These are phyloP conservation scores for Penicillium digitatum DNA, from an alignment of 2,329 filamentous ascomycete species.

Conservation along the genomic window DNA sequence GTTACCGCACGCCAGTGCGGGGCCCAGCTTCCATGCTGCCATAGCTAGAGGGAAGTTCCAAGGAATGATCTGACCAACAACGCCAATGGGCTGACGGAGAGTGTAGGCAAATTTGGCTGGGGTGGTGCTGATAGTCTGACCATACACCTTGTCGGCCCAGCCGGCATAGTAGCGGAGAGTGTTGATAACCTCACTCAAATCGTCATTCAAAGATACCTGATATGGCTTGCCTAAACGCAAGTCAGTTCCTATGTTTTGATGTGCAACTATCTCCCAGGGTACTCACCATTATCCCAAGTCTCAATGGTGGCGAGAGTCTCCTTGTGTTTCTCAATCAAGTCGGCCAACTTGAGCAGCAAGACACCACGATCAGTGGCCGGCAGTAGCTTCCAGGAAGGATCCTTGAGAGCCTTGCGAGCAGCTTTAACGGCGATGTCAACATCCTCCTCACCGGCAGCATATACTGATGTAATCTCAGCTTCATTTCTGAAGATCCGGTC, in stretches of 20 bases:
- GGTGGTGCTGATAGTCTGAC: constrained; percentile 64
- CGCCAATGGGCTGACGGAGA: constrained; percentile 70
- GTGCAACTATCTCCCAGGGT: neutral
- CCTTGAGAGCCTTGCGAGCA: constrained; percentile 34
- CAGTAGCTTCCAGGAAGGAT: constrained; percentile 35
- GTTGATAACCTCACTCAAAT: constrained; percentile 64
- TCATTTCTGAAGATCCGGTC: constrained; percentile 51
- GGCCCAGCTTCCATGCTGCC: constrained; percentile 27
- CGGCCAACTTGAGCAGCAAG: constrained; percentile 66
- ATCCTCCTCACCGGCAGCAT: constrained; percentile 50
- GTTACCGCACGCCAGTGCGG: constrained; percentile 25
- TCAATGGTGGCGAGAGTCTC: constrained; percentile 64
- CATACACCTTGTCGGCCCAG: constrained; percentile 87
- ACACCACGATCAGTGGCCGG: constrained; percentile 57
- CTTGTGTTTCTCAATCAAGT: constrained; percentile 63
- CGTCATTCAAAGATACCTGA: constrained; percentile 54
- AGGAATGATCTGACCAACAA: constrained; percentile 83
- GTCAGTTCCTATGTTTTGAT: constrained; percentile 5
- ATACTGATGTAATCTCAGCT: constrained; percentile 65
- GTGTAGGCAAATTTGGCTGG: constrained; percentile 78
- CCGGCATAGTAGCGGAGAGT: constrained; percentile 83
- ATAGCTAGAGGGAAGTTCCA: constrained; percentile 67
- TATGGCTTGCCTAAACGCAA: constrained; percentile 41
- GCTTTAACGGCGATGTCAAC: constrained; percentile 33
- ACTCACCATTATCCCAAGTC: constrained; percentile 75